Conservation (phyloP, 306 rosid genomes). For the Ammopiptanthus mongolicus region DNA sequence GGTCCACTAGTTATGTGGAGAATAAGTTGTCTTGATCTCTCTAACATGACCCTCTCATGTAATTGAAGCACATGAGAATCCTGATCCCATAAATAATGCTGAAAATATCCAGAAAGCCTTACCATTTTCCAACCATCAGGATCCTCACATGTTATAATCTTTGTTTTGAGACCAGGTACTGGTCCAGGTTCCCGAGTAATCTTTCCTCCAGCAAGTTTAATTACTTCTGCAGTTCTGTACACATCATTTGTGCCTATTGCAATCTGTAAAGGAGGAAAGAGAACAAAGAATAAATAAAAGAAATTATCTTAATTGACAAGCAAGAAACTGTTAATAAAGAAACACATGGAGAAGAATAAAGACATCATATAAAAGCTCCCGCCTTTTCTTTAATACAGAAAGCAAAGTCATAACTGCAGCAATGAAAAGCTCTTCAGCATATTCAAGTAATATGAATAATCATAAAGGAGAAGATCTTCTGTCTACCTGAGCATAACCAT, state of each 20-base stretch:
- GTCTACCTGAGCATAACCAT: conserved; percentile 90
- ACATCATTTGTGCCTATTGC: conserved; percentile 94
- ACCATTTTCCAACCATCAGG: conserved; percentile 99
- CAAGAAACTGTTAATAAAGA: background rate
- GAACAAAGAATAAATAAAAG: background rate
- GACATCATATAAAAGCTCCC: background rate
- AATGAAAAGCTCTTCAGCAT: background rate
- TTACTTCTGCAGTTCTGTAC: conserved; percentile 86
- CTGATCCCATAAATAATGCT: background rate
- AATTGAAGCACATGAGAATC: too few species aligned
- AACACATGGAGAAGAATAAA: background rate
- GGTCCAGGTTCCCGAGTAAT: conserved; percentile 88
- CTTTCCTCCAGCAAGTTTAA: conserved; percentile 82
- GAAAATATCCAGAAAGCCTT: conserved; percentile 25
- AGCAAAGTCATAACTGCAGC: background rate
- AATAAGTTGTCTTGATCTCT: too few species aligned
- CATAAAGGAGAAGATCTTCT: background rate
- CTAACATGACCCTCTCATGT: too few species aligned
- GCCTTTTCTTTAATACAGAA: background rate
- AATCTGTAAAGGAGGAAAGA: conserved; percentile 38
- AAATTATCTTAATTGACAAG: conserved; percentile 5
- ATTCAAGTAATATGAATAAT: conserved; percentile 15
- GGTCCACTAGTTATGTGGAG: too few species aligned
- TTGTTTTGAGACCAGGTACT: conserved; percentile 70
- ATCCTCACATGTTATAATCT: conserved; percentile 86